Evolutionary conservation across 345 rosid genomes (phyloP).

Genomic region (Arabis hirsuta): DNA sequence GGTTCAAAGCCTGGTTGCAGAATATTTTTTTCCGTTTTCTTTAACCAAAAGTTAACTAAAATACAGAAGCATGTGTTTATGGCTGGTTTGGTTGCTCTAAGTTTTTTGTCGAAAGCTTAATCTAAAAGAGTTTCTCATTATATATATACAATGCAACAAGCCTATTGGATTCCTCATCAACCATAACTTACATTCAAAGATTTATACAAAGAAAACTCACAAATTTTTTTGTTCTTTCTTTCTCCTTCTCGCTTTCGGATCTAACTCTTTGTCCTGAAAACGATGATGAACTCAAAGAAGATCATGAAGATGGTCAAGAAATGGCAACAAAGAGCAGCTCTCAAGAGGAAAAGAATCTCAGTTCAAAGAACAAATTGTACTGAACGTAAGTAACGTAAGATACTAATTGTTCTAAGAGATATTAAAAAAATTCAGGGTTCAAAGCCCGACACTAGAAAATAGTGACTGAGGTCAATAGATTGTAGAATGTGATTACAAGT

Average conservation of each 20-base stretch:
- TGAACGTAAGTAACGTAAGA: no score
- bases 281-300: slow-evolving; percentile 9
- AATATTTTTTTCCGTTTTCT: no score
- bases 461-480: no score
- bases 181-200: background rate
- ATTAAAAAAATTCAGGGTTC: no score
- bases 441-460: background rate
- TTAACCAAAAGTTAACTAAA: background rate
- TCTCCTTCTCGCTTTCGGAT: background rate
- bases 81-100: background rate
- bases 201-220: background rate
- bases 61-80: slow-evolving; percentile 23
- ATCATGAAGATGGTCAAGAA: slow-evolving; percentile 35
- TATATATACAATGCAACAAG: slow-evolving; percentile 17
- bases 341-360: slow-evolving; percentile 32
- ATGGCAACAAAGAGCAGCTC: slow-evolving; percentile 34
- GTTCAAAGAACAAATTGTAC: slow-evolving; percentile 30
- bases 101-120: no score
- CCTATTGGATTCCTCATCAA: slow-evolving; percentile 1
- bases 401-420: no score
- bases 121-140: background rate
- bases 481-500: no score
- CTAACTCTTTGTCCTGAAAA: background rate
- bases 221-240: background rate
- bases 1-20: no score